Conservation (phyloP, 305 asterid genomes). For the Salvia sclarea region DNA sequence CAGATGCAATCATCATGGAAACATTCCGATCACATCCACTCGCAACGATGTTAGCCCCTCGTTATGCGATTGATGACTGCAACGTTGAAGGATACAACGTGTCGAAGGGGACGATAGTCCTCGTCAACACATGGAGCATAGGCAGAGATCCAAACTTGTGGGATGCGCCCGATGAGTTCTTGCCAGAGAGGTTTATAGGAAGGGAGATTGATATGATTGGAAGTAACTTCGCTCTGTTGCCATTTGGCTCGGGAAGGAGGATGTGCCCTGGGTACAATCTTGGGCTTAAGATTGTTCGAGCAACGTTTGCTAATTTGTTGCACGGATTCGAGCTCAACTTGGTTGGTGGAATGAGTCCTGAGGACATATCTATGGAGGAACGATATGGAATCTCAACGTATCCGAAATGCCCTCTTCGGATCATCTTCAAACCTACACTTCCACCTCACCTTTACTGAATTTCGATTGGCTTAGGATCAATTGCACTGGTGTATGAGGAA, state of each 20-base stretch:
- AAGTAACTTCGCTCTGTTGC: conserved; percentile 36
- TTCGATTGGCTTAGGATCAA: too few species aligned
- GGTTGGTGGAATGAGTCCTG: too few species aligned
- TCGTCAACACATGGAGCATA: conserved; percentile 49
- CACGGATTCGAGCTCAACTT: background rate
- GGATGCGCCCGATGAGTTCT: conserved; percentile 36
- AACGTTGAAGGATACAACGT: background rate
- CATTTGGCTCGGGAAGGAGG: conserved; percentile 44
- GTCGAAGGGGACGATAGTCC: conserved; percentile 36
- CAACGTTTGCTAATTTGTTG: conserved; percentile 40
- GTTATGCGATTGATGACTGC: conserved; percentile 38
- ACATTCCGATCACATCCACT: conserved; percentile 44
- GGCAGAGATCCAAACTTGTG: conserved; percentile 46
- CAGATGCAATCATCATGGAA: conserved; percentile 48
- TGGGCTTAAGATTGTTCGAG: conserved; percentile 37
- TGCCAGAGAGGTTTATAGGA: conserved; percentile 44
- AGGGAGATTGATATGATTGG: conserved; percentile 37
- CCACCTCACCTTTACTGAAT: too few species aligned
- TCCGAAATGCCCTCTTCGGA: too few species aligned
- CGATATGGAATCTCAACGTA: too few species aligned
- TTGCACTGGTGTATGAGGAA: too few species aligned
- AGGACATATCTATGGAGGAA: too few species aligned
- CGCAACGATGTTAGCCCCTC: conserved; percentile 36
- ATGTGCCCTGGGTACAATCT: conserved; percentile 39
- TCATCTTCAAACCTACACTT: too few species aligned